Percentiles rank a stretch among this genome's conserved stretches.
Evolutionary conservation across 345 rosid species (phyloP).

Genomic region (Bruguiera parviflora): DNA sequence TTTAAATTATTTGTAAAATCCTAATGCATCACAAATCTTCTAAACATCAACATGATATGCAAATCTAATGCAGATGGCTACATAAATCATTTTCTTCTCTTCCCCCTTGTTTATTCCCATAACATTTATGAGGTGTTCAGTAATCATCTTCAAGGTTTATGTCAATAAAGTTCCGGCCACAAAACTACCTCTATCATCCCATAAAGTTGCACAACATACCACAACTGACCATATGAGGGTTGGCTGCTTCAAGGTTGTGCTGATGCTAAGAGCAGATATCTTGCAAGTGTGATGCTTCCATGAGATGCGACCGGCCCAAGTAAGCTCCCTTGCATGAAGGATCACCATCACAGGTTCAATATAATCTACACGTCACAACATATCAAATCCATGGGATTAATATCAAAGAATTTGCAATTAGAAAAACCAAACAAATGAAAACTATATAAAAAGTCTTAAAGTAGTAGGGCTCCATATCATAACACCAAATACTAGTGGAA

Average conservation of each 20-base stretch:
- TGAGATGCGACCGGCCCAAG: conserved; percentile 88
- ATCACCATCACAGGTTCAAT: conserved; percentile 95
- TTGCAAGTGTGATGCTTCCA: conserved; percentile 97
- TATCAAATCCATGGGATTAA: conserved; percentile 19
- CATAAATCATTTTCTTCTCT: too few species aligned
- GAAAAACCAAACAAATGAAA: neutral
- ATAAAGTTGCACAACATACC: conserved; percentile 48
- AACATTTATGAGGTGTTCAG: too few species aligned
- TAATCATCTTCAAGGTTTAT: too few species aligned
- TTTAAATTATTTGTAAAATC: too few species aligned
- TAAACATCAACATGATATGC: too few species aligned
- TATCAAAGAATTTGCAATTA: conserved; percentile 13
- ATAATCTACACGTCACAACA: conserved; percentile 56
- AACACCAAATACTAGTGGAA: neutral
- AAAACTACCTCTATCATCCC: too few species aligned
- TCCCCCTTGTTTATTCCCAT: neutral
- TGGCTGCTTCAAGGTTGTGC: conserved; percentile 87
- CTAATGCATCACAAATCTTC: too few species aligned
- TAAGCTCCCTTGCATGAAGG: conserved; percentile 91
- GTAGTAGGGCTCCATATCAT: neutral
- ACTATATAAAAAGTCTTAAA: neutral
- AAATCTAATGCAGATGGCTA: too few species aligned
- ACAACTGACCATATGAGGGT: conserved; percentile 95
- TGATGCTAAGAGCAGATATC: conserved; percentile 95
- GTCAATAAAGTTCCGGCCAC: too few species aligned